Evolutionary conservation across 1,284 basidiomycete species (phyloP), one percentile per base, ranked within the genome.

Genomic region (Tilletia setariae): DNA sequence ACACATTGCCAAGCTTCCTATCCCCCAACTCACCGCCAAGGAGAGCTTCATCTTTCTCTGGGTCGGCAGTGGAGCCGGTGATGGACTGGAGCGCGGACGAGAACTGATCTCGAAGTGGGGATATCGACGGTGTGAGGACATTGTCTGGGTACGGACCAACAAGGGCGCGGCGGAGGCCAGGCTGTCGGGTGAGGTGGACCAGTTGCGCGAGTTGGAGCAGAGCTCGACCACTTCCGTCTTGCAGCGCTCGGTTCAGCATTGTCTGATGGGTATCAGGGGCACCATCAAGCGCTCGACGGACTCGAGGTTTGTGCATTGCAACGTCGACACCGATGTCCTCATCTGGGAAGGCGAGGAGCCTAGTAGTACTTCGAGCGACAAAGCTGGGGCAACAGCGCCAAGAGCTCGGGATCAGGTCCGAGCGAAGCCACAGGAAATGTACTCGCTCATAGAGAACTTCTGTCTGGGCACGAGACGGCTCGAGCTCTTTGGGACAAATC

Each of bases 251-350:
- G 74, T 72, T 13, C 77, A 97, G 78, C 95, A 98, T 80, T 98
- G 94, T 84, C 85, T 98, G 56, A 97, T 98, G 88, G 96, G 96
- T n/a, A 98, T 99, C 75, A 89, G 92, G 43, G 95, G 95, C 1
- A 98, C 95, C 0, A 95, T 99, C 1, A 88, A 94, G 19, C 87
- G 95, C 30, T 94, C 92, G 23, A 93, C 91, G 1, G 95, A 99
- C 82, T 90, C 89, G 68, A 91, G 92, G 89, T 95, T 98, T 82
- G 94, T 97, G 0, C 94, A 98, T 83, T 98, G 95, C 83, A 99
- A 99, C 83, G 90, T 98, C 72, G 91, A 98, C 82, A 98, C 94
- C 35, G 95, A 98, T 83, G 92, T 98, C 3, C 90, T 98, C 72
- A 89, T 98, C 19, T 98, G 94, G 93, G 91, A 93, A 65, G 83